Evolutionary conservation across 768 basidiomycete genomes (phyloP).

Genomic region (Suillus decipiens): DNA sequence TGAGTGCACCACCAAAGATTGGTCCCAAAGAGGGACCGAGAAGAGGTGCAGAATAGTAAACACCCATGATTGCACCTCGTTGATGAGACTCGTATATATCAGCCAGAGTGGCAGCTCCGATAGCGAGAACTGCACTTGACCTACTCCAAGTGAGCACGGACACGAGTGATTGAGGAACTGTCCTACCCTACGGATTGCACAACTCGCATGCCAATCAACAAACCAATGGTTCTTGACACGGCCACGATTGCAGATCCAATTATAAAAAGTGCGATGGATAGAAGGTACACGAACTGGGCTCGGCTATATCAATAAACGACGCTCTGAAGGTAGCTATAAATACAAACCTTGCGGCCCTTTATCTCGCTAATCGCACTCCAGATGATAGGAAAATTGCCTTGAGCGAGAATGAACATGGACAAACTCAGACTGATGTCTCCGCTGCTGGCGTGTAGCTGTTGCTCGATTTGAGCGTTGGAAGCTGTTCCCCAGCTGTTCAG

Average conservation of each 20-base stretch:
- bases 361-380: conserved; percentile 79
- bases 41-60: conserved; percentile 80
- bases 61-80: conserved; percentile 80
- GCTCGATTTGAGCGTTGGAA: conserved; percentile 64
- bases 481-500: conserved; percentile 43
- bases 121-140: conserved; percentile 65
- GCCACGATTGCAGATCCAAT: conserved; percentile 62
- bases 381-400: conserved; percentile 64
- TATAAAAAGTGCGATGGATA: conserved; percentile 55
- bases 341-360: conserved; percentile 66
- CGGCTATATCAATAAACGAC: background rate
- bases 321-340: background rate
- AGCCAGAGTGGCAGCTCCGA: conserved; percentile 78
- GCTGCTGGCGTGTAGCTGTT: conserved; percentile 58
- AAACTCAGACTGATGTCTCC: conserved; percentile 67
- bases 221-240: conserved; percentile 50
- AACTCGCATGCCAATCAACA: conserved; percentile 67
- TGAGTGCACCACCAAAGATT: conserved; percentile 68
- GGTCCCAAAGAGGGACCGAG: conserved; percentile 71
- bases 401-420: conserved; percentile 69
- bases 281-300: conserved; percentile 53
- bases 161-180: background rate
- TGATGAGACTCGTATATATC: conserved; percentile 78
- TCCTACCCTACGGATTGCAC: conserved; percentile 64
- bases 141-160: conserved; percentile 30